These are phyloP conservation scores for Tuber umbilicatum DNA, from an alignment of 495 filamentous ascomycete species.

Conservation along the genomic window DNA sequence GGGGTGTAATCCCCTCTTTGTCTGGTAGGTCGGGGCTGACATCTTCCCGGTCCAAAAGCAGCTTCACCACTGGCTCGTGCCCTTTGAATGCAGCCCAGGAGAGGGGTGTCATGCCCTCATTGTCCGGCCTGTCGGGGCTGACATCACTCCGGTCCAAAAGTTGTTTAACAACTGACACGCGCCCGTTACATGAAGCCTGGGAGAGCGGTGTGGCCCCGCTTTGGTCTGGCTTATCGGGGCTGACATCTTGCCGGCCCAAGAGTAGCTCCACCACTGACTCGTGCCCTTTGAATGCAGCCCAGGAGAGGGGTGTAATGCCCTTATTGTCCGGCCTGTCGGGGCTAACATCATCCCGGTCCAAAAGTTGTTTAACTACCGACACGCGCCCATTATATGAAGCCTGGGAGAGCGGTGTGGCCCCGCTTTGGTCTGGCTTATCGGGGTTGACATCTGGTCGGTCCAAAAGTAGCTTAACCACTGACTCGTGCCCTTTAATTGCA, in stretches of 20 bases:
- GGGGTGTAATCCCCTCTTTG: background rate
- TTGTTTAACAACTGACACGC: slow-evolving; percentile 42
- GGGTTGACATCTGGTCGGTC: background rate
- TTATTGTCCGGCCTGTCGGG: background rate
- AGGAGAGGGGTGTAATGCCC: background rate
- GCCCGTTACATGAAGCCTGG: slow-evolving; percentile 42
- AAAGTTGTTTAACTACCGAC: background rate
- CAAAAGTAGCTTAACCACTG: background rate
- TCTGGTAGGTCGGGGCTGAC: background rate
- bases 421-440: background rate
- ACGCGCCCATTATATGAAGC: no score
- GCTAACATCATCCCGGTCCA: background rate
- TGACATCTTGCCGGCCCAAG: slow-evolving; percentile 4
- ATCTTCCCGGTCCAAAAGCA: background rate
- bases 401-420: background rate
- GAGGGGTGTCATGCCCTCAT: background rate
- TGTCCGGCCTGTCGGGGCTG: background rate
- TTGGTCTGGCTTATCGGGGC: background rate
- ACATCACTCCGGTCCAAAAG: slow-evolving; percentile 1
- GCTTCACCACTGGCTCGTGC: background rate
- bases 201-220: slow-evolving; percentile 43
- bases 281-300: background rate
- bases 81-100: no score
- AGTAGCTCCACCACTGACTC: background rate
- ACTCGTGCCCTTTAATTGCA: no score